Evolutionary conservation across 257 asterid genomes (phyloP), one percentile per base, ranked within the genome.

Genomic region (Datura wrightii): DNA sequence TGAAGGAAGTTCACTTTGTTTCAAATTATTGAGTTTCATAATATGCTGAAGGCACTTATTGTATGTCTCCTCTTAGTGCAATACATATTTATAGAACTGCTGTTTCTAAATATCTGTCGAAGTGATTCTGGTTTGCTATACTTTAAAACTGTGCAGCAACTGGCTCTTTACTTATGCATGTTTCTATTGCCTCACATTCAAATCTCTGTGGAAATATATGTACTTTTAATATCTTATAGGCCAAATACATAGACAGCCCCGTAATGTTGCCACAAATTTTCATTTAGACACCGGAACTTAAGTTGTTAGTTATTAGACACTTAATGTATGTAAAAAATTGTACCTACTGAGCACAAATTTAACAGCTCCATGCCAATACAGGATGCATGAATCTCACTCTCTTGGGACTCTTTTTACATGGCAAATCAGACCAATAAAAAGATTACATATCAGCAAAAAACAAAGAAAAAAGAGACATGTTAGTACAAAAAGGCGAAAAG

Each of bases 1-100:
- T 13, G 48, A 76, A 52, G 82, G 82, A 13, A 76, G 41, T 76
- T 76, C 63, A 10, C n/a, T 74, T 74, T 31, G 63, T 76, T 76
- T 50, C 46, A 76, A 76, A 52, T 76, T 52, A 6, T 76, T 14
- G 82, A 76, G 46, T 31, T 76, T 50, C 46, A 78, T 78, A 31
- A 52, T 31, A 50, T 50, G 46, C 63, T 78, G 63, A 78, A 78
- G 81, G 44, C 5, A 74, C 60, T 74, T 48, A 24, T 13, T 60
- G 67, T 74, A 13, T 13, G 81, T 76, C 62, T 76, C 24, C 63
- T 78, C 62, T 52, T 52, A 31, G 31, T 78, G 48, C 63, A 52
- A 78, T 52, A 52, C 3, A 15, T 78, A 31, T 78, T 31, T 74
- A 24, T 54, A 11, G 66, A 15, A 8, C 82, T 31, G 10, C 63